A percentile compares a stretch with the other conserved stretches of the same genome.
These are phyloP conservation scores for Umbilicus rupestris DNA, from an alignment of 164 flowering plant genomes.

Conservation along the genomic window DNA sequence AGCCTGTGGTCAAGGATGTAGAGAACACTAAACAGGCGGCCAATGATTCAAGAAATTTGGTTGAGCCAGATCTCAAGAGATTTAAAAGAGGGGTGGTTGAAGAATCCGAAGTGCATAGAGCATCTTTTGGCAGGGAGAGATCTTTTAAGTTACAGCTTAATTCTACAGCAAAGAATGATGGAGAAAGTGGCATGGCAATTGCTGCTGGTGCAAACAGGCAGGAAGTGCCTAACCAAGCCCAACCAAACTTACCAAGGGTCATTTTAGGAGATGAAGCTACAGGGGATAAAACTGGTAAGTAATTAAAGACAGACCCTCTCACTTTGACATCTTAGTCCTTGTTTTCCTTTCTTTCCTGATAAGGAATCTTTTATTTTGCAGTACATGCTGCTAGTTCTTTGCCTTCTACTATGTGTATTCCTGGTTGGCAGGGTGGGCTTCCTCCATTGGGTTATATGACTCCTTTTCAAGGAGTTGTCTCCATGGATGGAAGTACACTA, in stretches of 20 bases:
- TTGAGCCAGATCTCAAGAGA: constrained; percentile 24
- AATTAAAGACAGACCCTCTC: not conserved
- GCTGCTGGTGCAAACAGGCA: constrained; percentile 17
- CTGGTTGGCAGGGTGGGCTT: constrained; percentile 85
- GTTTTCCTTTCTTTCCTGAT: not conserved
- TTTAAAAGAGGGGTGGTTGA: constrained; percentile 15
- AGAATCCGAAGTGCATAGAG: constrained; percentile 31
- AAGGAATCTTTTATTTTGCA: constrained; percentile 14
- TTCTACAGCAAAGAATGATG: constrained; percentile 40
- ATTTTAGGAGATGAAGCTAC: constrained; percentile 21
- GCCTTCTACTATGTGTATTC: constrained; percentile 51
- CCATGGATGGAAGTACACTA: constrained; percentile 62
- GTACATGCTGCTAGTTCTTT: constrained; percentile 43
- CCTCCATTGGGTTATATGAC: constrained; percentile 84
- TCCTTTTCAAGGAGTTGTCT: constrained; percentile 65
- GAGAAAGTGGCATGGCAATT: constrained; percentile 16
- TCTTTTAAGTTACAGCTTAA: constrained; percentile 47
- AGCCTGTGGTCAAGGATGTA: constrained; percentile 22
- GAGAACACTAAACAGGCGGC: constrained; percentile 19
- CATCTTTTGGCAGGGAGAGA: constrained; percentile 25
- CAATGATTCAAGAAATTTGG: constrained; percentile 20
- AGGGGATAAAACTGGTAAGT: constrained; percentile 52
- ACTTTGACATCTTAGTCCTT: not conserved
- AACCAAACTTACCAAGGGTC: constrained; percentile 18
- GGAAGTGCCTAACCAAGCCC: constrained; percentile 12